Base-by-base conservation (phyloP, 805 yeast genomes). In the Maudiozyma serrabonitensis region DNA sequence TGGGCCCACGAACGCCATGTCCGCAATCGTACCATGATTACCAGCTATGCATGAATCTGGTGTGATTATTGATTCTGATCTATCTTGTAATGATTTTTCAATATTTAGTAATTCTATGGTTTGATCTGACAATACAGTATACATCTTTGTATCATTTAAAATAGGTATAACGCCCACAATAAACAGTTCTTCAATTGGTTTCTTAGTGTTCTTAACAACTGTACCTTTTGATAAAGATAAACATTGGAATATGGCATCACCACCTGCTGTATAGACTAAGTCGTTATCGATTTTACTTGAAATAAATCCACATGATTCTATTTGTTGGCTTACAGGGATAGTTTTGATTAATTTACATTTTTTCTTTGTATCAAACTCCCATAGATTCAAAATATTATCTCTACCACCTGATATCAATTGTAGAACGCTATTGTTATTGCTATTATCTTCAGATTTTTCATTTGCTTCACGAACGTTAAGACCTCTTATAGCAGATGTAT, bases 1-100 rank as follows among this genome's bases (percentile, higher is more conserved):
- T 7, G 87, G 87, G 0, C 93, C 93, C 32, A 82, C 83, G 60
- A 81, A 84, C 56, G 80, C 78, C 70, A 89, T 75, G 63, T 91
- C 98, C 2, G 96, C 95, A 58, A 93, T 82, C 25, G 93, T 91
- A 50, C 97, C 98, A 68, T 91, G 96, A 66, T 89, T 89, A 56
- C 97, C 97, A 0, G 96, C 93, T 56, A 89, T 73, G 41, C 79
- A 75, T 49, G 81, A 72, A 7, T 66, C 58, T 2, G 76, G 62
- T 18, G 75, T 73, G n/a, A 84, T 62, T 26, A 56, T 56, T 7
- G 59, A 60, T 4, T 59, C 57, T 4, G 61, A 59, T 37, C 63
- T 61, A 15, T 69, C 54, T 3, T 58, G 26, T 40, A 70, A 64
- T 5, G 64, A 56, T 43, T 58, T 53, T 46, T 52, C 50, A 2